phyloP scores from a whole-genome alignment of 2,329 filamentous ascomycete genomes.

The Pseudogymnoascus sp. region DNA sequence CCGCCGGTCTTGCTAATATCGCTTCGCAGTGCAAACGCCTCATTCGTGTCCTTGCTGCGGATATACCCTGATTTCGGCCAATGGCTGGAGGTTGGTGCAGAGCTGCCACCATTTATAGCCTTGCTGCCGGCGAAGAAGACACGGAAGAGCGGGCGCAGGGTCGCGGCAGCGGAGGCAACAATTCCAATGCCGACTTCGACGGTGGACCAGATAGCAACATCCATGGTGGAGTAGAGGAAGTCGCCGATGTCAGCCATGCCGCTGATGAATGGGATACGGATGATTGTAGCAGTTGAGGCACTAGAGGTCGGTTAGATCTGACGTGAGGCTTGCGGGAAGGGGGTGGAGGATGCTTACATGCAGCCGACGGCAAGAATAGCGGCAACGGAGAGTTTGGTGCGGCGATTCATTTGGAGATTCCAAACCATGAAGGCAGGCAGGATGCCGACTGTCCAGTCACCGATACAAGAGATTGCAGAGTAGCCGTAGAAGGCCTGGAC shows the following conservation, averaged over 20 bases:
- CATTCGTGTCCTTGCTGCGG: background rate
- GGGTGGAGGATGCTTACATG: conserved; percentile 30
- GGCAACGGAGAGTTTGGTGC: conserved; percentile 38
- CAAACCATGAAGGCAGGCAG: conserved; percentile 44
- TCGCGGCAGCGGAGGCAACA: conserved; percentile 39
- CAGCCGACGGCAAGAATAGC: conserved; percentile 42
- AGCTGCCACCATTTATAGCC: background rate
- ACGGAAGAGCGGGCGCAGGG: conserved; percentile 36
- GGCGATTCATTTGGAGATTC: conserved; percentile 39
- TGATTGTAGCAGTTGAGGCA: conserved; percentile 35
- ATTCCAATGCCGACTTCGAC: conserved; percentile 41
- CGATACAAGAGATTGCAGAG: conserved; percentile 36
- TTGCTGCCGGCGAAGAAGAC: conserved; percentile 17
- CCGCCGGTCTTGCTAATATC: conserved; percentile 2
- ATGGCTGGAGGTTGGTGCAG: background rate
- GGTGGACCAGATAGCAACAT: conserved; percentile 40
- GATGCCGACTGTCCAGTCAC: conserved; percentile 41
- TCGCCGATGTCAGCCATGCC: conserved; percentile 30
- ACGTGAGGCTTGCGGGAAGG: background rate
- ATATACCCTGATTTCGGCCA: conserved; percentile 5
- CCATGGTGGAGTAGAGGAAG: conserved; percentile 32
- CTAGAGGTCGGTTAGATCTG: conserved; percentile 18
- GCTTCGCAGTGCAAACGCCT: background rate
- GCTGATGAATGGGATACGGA: conserved; percentile 36
- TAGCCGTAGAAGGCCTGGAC: conserved; percentile 38